Evolutionary conservation across 2,329 filamentous ascomycete species (phyloP), one percentile per base, ranked within the genome.

Genomic region (Ophiostoma novo-ulmi): DNA sequence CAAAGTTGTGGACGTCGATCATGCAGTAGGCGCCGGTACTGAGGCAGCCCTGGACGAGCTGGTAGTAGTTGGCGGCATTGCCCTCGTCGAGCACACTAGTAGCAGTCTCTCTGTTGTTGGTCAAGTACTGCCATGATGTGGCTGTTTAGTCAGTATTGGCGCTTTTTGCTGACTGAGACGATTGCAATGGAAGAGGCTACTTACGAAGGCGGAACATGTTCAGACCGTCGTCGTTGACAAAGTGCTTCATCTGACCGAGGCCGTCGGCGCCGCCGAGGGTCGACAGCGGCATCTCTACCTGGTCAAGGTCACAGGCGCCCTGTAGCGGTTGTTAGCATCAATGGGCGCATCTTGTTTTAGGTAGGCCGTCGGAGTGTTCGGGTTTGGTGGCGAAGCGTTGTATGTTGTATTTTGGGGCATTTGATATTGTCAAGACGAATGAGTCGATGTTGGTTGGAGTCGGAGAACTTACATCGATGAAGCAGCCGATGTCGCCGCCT

Each of bases 1-100:
- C 87, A 78, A 82, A 87, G 77, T 86, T 87, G 79, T 87, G 74
- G 38, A 86, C 72, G 75, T 87, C 85, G 52, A 86, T 76, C 41
- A 86, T 80, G 74, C 85, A 87, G 68, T 79, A 75, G 0, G 83
- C 82, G 5, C 83, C 83, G 0, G 83, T 82, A 39, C 69, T 76
- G 20, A 86, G 75, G 73, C 85, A 86, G 22, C 79, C 82, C 75
- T 85, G 80, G 2, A 87, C 80, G 14, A 86, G 77, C 68, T 78
- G 76, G 73, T 86, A 82, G 74, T 85, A 86, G n/a, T 79, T 79
- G 3, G 73, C 80, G 20, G 81, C 73, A 71, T 84, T 83, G 4
- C 74, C 76, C 0, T 78, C 41, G 73, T 85, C 77, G 0, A 86
- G 78, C 0, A 77, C 77, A 7, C 80, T 82, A 3, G 82, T 80